Conservation (phyloP, 2,329 filamentous ascomycete species). For the Lachnellula hyalina region DNA sequence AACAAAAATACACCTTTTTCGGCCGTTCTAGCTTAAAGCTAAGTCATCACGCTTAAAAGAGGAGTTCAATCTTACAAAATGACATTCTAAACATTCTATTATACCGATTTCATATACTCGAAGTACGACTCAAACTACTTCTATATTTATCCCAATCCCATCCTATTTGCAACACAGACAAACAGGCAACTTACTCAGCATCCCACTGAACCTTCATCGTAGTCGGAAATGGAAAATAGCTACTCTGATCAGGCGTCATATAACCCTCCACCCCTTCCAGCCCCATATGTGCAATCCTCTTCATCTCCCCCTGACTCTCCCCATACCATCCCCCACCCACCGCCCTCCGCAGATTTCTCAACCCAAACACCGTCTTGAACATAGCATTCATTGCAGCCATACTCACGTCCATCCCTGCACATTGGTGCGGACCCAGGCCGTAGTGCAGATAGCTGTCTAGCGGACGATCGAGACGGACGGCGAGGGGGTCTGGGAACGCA, state of each 20-base stretch:
- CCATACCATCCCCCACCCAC: conserved; percentile 12
- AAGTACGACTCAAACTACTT: too few relatives aligned
- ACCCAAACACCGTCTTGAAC: conserved; percentile 24
- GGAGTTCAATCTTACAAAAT: too few relatives aligned
- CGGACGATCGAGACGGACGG: conserved; percentile 58
- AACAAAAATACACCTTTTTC: too few relatives aligned
- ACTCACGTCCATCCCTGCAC: conserved; percentile 55
- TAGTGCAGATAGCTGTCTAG: conserved; percentile 61
- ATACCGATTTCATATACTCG: too few relatives aligned
- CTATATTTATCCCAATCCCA: too few relatives aligned
- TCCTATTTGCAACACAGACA: too few relatives aligned
- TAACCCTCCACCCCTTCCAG: conserved; percentile 40
- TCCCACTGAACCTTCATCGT: conserved; percentile 30
- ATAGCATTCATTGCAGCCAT: conserved; percentile 53
- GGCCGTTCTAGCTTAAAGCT: too few relatives aligned
- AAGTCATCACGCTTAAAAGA: too few relatives aligned
- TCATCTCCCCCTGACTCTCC: conserved; percentile 32
- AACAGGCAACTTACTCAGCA: conserved; percentile 3
- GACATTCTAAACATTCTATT: too few relatives aligned
- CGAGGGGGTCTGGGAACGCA: conserved; percentile 56
- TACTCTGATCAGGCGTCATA: conserved; percentile 61
- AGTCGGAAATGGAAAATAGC: conserved; percentile 45
- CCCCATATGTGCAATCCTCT: conserved; percentile 19
- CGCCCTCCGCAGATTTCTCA: conserved; percentile 20
- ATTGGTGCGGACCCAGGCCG: conserved; percentile 56